Percentiles rank a stretch among this genome's conserved stretches.
phyloP scores from a whole-genome alignment of 495 filamentous ascomycete genomes.

The Xylaria telfairii region DNA sequence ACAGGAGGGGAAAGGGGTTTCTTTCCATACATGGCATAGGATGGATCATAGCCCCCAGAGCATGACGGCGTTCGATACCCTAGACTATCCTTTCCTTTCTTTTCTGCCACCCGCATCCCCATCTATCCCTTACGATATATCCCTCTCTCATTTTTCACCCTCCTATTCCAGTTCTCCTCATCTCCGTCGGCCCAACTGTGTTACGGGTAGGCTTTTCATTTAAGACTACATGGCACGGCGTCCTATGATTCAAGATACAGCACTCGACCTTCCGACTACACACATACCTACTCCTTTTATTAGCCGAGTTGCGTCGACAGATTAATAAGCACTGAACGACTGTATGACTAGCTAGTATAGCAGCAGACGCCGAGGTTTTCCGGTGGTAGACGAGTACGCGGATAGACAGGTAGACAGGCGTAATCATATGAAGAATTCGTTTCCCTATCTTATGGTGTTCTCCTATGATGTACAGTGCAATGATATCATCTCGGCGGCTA shows the following conservation, averaged over 20 bases:
- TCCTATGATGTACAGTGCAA: not conserved
- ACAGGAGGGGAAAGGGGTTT: not conserved
- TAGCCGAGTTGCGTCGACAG: too few species aligned
- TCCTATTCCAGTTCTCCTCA: not conserved
- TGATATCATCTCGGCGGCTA: not conserved
- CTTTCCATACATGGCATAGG: not conserved
- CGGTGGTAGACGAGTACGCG: not conserved
- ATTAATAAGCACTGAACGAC: not conserved
- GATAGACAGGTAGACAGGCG: not conserved
- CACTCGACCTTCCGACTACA: not conserved
- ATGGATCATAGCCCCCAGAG: not conserved
- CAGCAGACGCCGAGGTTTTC: not conserved
- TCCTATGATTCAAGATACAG: not conserved
- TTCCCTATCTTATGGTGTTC: not conserved
- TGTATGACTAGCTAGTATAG: not conserved
- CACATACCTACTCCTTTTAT: too few species aligned
- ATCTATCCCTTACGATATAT: not conserved
- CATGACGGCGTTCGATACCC: constrained; percentile 11
- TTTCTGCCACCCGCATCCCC: not conserved
- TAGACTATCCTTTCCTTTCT: not conserved
- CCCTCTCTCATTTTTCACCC: not conserved
- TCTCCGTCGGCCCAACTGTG: not conserved
- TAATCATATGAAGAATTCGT: not conserved
- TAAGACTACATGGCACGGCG: not conserved
- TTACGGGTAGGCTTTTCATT: not conserved